Base-by-base conservation (phyloP, 2,329 filamentous ascomycete genomes). In the Arthroderma sp. region DNA sequence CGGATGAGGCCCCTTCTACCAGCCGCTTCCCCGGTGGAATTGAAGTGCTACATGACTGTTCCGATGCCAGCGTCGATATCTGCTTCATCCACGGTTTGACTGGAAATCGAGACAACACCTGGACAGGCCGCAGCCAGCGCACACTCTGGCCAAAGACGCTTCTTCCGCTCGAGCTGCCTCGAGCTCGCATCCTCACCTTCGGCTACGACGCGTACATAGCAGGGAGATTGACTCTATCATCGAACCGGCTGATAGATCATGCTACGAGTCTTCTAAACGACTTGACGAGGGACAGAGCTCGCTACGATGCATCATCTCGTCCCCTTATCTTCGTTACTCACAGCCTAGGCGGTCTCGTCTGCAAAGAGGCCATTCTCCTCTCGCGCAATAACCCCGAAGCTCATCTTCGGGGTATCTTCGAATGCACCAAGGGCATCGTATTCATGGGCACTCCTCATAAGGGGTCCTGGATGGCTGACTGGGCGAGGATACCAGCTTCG, bases 371-470 rank as follows among this genome's bases (percentile, higher is more conserved):
- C 3, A 60, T 74, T 37, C 57, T 69, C 0, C 57, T 63, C 4
- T 74, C 71, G 0, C 65, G 63, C 49, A 65, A 67, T 28, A 67
- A 65, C 43, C 59, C 64, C 0, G 68, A 72, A 33, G 1, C 13
- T 0, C 66, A 71, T 49, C 64, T 73, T 4, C 62, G 49, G 0
- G 57, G 41, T 13, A 62, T 76, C 0, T 68, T 70, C 39, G 35
- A 66, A 4, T 61, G 23, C 17, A 61, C 58, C 4, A 61, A 55
- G 11, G 71, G 68, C 7, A 63, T 74, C n/a, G 33, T 64, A 5
- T 74, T 74, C 56, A 67, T 74, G 62, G 71, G 73, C 2, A 73
- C 71, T 1, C 72, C 72, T 25, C 70, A 74, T 57, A 63, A 53
- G 15, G 71, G 71, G 3, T 63, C 68, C 0, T 67, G 65, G 66